Base-by-base conservation (phyloP, 352 stramenopile species). In the Globisporangium paddicum region DNA sequence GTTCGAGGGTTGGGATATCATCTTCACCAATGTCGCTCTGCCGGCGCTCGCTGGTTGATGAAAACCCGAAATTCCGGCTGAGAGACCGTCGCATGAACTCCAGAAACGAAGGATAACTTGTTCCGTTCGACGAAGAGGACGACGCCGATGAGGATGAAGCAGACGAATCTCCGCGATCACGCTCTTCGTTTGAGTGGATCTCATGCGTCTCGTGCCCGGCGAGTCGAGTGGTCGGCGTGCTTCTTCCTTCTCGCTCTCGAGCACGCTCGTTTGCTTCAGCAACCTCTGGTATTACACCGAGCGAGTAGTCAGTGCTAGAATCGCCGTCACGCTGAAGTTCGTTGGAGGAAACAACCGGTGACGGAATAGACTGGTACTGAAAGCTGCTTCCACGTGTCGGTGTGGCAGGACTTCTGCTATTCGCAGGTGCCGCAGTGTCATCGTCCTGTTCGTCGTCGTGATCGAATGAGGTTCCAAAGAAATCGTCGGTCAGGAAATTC, bases 251-350 rank as follows among this genome's bases (percentile, higher is more conserved):
- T 37, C 50, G 55, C 19, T 40, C 41, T 16, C 49, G 58, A 21
- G 58, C 58, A 16, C 54, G 62, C 28, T 75, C 77, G 56, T 89
- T 73, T 3, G 77, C 71, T 52, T 80, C 78, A n/a, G 72, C 71
- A n/a, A 89, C 58, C 47, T 92, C 82, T 28, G 79, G 79, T 34
- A 90, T 89, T 14, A 79, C 69, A 34, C 77, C 73, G 40, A 81
- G 47, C 37, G n/a, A 67, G 1, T 23, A 25, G n/a, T 41, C 41
- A 14, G 52, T 32, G 18, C 2, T 55, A n/a, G 25, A 48, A 68
- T 18, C 35, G 14, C 32, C 51, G 26, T 48, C 35, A 47, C 9
- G 23, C 14, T 18, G 25, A 26, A 37, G 52, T 42, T 63, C 56
- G 19, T 60, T 65, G 34, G 25, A 53, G 51, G 59, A 60, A n/a